phyloP scores from a whole-genome alignment of 768 basidiomycete species.

The Boletus insuetus region DNA sequence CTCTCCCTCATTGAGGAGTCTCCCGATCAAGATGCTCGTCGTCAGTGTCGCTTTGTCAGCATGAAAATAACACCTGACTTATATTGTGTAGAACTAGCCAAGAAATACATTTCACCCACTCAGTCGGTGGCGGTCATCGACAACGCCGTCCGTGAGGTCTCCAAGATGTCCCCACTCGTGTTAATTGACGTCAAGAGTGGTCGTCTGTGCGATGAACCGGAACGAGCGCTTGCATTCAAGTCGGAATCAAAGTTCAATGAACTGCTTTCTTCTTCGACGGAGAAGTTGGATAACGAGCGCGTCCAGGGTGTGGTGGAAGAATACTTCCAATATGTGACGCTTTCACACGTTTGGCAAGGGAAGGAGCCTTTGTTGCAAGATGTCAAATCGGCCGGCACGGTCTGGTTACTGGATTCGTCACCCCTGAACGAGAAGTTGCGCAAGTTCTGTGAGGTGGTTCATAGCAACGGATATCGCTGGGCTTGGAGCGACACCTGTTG shows the following conservation, averaged over 20 bases:
- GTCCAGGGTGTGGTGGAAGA: background rate
- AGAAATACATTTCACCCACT: background rate
- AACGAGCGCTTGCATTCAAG: background rate
- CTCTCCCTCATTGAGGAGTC: slow-evolving; percentile 1
- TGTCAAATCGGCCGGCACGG: background rate
- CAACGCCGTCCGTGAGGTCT: background rate
- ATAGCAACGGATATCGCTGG: slow-evolving; percentile 9
- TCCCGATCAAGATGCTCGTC: background rate
- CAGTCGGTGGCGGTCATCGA: background rate
- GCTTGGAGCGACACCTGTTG: slow-evolving; percentile 14
- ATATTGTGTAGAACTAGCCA: background rate
- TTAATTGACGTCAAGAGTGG: background rate
- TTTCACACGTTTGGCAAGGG: slow-evolving; percentile 14
- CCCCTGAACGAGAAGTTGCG: slow-evolving; percentile 2
- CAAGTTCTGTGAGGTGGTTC: slow-evolving; percentile 6
- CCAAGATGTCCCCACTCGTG: background rate
- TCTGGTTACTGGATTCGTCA: slow-evolving; percentile 2
- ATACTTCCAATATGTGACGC: slow-evolving; percentile 11
- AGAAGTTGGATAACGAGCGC: background rate
- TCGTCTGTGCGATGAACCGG: background rate
- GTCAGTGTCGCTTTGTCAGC: background rate
- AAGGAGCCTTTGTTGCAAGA: slow-evolving; percentile 9
- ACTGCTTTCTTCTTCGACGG: slow-evolving; percentile 9
- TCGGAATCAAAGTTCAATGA: slow-evolving; percentile 3
- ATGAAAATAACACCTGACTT: background rate